Base-by-base conservation (phyloP, 768 basidiomycete species). In the Boletus subparvulus region DNA sequence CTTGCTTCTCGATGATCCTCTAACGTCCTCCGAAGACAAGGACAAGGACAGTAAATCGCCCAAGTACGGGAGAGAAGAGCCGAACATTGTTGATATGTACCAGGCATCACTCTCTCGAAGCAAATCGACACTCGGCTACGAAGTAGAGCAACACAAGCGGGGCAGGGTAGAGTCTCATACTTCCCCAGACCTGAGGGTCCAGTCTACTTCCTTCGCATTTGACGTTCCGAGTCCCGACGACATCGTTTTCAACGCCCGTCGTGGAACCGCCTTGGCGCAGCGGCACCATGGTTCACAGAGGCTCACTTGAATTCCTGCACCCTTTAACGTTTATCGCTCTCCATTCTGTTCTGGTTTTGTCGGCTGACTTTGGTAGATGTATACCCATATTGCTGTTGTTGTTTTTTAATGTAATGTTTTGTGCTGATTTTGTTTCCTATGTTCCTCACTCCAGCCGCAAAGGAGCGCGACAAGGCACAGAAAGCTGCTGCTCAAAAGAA, bases 191-290 rank as follows among this genome's bases (percentile, higher is more conserved):
- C 58, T 75, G 40, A 65, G 66, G 9, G 65, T 73, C 14, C 64
- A 74, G 17, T 67, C 69, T 40, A 72, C 75, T 3, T 62, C 62
- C 51, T 92, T 91, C 68, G 74, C 83, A 11, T 93, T 94, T 66
- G 85, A 94, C 59, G 81, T 79, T 24, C 92, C 91, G 36, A 97
- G 94, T 71, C 96, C 96, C 21, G 96, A 98, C 63, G 96, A 98
- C 65, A 74, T 91, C 60, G 85, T 98, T 10, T 76, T 90, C 64
- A 84, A 83, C 62, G 91, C 93, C 52, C 84, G 93, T 47, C 85
- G 82, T 51, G 90, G 90, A 45, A 90, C 93, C 5, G 74, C 85
- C 32, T 73, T 88, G 47, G 78, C 72, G 12, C 74, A 78, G 52
- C 74, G 75, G 52, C 72, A 26, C 42, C 1, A 54, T 46, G 45